Base-by-base conservation (phyloP, 306 rosid species). In the Spatholobus suberectus region DNA sequence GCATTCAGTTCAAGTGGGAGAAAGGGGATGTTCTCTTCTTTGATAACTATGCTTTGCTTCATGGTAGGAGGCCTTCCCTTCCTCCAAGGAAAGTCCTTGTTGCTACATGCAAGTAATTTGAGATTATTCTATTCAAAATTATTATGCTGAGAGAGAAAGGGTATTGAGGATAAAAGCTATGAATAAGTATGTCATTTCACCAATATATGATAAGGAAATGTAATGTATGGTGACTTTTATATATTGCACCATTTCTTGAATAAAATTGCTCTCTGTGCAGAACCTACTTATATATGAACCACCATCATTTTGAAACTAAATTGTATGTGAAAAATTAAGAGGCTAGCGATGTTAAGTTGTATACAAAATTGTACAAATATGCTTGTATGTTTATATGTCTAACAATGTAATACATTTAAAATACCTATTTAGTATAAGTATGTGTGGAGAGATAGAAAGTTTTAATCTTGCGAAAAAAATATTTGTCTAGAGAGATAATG, bases 41-140 rank as follows among this genome's bases (percentile, higher is more conserved):
- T 15, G 98, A 94, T 76, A 94, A 92, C 87, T 43, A 74, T 38
- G 97, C 98, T 82, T 54, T 91, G 91, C 97, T 94, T 80, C 97
- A 92, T 86, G 97, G 94, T 80, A 87, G 97, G 87, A 85, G 98
- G 89, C 97, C 98, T 84, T 87, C 98, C 23, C 92, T 91, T 88
- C 93, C 98, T 76, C 98, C 97, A 0, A 90, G 98, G 82, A 90
- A 68, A 81, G 91, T 92, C 51, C 83, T 91, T 2, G 98, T 94
- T 70, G 82, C 92, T 57, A 94, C 90, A 0, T 91, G 94, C 91
- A 91, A 86, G 87, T 91, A 89, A 86, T 83, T 77, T 72, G 26
- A 18, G 3, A 70, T 68, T n/a, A 26, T 20, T 29, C 29, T 41
- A 2, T 51, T 67, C 24, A 54, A 66, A n/a, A 44, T 57, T 54